Conservation (phyloP, 352 stramenopile species). For the Phytophthora cryptogea region DNA sequence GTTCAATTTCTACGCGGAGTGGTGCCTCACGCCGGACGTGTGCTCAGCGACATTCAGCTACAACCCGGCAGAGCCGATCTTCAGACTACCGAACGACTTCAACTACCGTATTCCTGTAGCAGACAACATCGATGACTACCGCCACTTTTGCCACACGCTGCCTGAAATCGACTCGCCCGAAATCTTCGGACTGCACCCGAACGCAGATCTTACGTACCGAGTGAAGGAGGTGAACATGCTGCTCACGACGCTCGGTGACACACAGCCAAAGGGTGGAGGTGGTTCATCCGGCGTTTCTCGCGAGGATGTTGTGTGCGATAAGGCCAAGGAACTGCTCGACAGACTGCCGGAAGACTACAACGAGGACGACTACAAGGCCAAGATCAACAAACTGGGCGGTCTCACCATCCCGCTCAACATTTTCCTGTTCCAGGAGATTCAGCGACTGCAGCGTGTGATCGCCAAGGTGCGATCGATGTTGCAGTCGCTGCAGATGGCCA, state of each 20-base stretch:
- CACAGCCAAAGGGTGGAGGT: constrained; percentile 95
- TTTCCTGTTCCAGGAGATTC: constrained; percentile 99
- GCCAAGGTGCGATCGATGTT: constrained; percentile 96
- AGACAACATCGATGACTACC: constrained; percentile 95
- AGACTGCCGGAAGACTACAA: constrained; percentile 96
- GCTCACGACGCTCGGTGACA: constrained; percentile 95
- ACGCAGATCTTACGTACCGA: constrained; percentile 97
- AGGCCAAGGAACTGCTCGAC: constrained; percentile 94
- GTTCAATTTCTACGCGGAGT: constrained; percentile 98
- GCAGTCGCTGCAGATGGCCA: constrained; percentile 96
- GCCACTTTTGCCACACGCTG: constrained; percentile 94
- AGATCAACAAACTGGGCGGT: constrained; percentile 96
- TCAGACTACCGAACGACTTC: constrained; percentile 97
- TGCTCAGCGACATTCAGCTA: constrained; percentile 92
- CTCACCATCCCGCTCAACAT: constrained; percentile 98
- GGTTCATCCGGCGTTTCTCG: constrained; percentile 88
- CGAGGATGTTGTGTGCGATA: constrained; percentile 97
- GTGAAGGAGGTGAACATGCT: constrained; percentile 96
- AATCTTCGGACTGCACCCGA: constrained; percentile 98
- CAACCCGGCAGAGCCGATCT: constrained; percentile 94
- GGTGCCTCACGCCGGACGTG: constrained; percentile 92
- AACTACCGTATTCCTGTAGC: constrained; percentile 94
- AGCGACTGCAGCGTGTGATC: constrained; percentile 96
- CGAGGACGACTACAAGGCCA: constrained; percentile 97
- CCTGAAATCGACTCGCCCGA: constrained; percentile 98